phyloP scores from a whole-genome alignment of 2,329 filamentous ascomycete species.

The Diaporthe sp. region DNA sequence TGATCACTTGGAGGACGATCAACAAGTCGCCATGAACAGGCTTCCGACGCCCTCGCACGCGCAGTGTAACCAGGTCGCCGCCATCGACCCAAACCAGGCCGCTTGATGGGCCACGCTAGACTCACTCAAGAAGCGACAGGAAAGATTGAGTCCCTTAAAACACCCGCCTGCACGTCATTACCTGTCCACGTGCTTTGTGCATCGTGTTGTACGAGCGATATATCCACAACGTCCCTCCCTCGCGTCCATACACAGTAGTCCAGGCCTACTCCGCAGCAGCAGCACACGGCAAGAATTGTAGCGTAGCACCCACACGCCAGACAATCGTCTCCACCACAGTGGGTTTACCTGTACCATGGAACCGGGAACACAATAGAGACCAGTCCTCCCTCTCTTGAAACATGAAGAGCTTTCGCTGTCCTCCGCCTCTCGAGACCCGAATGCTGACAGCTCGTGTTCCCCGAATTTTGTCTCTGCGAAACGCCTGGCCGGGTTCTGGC shows the following conservation, averaged over 20 bases:
- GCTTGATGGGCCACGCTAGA: constrained; percentile 21
- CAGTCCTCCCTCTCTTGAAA: constrained; percentile 8
- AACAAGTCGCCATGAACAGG: not conserved
- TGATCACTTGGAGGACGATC: not conserved
- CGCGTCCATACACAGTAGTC: not conserved
- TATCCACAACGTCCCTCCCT: constrained; percentile 24
- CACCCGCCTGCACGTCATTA: constrained; percentile 28
- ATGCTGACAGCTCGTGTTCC: constrained; percentile 22
- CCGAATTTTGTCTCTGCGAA: constrained; percentile 4
- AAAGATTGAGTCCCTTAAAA: not conserved
- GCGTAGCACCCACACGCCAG: constrained; percentile 3
- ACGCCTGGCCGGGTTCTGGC: not conserved
- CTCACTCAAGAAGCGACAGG: not conserved
- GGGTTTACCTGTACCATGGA: constrained; percentile 12
- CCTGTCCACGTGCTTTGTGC: constrained; percentile 31
- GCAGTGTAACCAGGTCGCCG: constrained; percentile 15
- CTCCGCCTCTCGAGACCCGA: constrained; percentile 16
- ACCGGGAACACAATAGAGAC: constrained; percentile 4
- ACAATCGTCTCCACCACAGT: constrained; percentile 4
- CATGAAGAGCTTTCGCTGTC: not conserved
- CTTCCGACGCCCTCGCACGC: not conserved
- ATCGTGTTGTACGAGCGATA: constrained; percentile 18
- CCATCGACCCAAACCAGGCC: constrained; percentile 4
- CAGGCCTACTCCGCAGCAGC: not conserved
- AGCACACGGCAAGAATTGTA: not conserved